Conservation (phyloP, 2,329 filamentous ascomycete genomes). For the Eurotiales sp. region DNA sequence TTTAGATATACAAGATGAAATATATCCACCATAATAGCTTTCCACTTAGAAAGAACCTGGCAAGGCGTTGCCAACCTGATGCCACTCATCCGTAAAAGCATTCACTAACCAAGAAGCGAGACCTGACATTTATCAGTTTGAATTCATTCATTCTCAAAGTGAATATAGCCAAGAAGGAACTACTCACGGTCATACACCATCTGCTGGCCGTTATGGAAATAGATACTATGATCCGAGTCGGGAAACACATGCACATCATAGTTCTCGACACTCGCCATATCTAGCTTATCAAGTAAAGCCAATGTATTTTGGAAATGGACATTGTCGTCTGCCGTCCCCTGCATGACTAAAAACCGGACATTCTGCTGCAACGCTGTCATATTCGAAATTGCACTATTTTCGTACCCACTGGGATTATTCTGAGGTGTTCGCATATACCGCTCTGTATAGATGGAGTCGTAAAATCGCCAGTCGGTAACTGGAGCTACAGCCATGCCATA, state of each 20-base stretch:
- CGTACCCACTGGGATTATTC: constrained; percentile 74
- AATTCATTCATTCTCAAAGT: too few relatives aligned
- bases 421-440: constrained; percentile 96
- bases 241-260: constrained; percentile 97
- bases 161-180: not conserved
- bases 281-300: constrained; percentile 78
- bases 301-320: constrained; percentile 96
- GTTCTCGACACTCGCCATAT: constrained; percentile 77
- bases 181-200: constrained; percentile 93
- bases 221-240: constrained; percentile 91
- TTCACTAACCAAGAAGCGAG: constrained; percentile 13
- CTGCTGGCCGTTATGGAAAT: constrained; percentile 85
- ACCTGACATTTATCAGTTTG: too few relatives aligned
- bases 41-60: not conserved
- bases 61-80: constrained; percentile 7
- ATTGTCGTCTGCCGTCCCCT: constrained; percentile 94
- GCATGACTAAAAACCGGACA: constrained; percentile 90
- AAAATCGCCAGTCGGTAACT: constrained; percentile 79
- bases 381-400: constrained; percentile 69
- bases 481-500: constrained; percentile 98
- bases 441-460: constrained; percentile 36
- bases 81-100: constrained; percentile 15
- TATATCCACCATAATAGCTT: not conserved
- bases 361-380: constrained; percentile 68
- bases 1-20: not conserved